A percentile compares a stretch with the other conserved stretches of the same genome.
Conservation (phyloP, 192 early-diverging fungal species). For the Linnemannia hyalina region DNA sequence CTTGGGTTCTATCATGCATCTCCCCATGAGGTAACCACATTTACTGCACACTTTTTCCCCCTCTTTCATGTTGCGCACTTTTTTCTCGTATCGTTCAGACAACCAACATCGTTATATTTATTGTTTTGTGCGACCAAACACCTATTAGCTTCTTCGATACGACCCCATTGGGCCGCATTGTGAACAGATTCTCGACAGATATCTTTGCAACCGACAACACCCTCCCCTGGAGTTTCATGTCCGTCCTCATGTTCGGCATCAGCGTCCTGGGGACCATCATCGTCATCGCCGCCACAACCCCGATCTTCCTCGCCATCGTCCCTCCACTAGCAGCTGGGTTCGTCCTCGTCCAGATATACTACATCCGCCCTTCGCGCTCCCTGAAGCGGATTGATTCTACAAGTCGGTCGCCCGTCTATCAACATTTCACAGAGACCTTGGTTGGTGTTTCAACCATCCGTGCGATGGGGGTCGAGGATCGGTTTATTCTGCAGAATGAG, state of each 20-base stretch:
- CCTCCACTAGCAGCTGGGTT: constrained; percentile 62
- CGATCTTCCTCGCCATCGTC: constrained; percentile 59
- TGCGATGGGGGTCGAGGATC: constrained; percentile 68
- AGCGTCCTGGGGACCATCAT: constrained; percentile 54
- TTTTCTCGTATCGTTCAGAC: background rate
- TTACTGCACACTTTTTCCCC: background rate
- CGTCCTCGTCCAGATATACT: constrained; percentile 64
- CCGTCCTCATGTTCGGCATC: constrained; percentile 39
- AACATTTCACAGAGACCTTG: constrained; percentile 75
- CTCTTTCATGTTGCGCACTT: background rate
- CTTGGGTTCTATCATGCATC: constrained; percentile 10
- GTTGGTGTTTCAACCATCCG: constrained; percentile 74
- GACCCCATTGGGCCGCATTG: constrained; percentile 73
- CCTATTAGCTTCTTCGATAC: constrained; percentile 26
- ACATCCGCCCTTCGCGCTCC: constrained; percentile 78
- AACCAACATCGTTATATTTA: background rate
- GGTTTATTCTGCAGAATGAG: constrained; percentile 31
- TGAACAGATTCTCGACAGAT: constrained; percentile 93
- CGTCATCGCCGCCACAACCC: constrained; percentile 57
- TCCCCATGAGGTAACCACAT: constrained; percentile 25
- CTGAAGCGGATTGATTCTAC: constrained; percentile 86
- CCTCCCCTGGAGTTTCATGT: constrained; percentile 63
- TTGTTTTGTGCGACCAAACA: background rate
- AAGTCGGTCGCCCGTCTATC: constrained; percentile 82
- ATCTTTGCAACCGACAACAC: constrained; percentile 81